Evolutionary conservation across 2,329 filamentous ascomycete genomes (phyloP).

Genomic region (Diplodia scrobiculata): DNA sequence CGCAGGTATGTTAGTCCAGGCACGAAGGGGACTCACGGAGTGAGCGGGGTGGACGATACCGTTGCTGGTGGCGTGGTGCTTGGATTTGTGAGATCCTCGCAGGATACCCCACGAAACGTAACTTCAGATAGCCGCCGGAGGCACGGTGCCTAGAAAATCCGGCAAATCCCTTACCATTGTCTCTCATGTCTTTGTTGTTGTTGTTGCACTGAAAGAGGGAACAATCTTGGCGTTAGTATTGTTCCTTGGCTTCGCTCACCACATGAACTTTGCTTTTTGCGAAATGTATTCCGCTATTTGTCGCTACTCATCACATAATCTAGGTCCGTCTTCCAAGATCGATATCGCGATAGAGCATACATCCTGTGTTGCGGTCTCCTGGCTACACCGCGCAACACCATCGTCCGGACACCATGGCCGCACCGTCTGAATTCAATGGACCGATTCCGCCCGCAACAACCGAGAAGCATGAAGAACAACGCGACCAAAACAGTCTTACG

Average conservation of each 20-base stretch:
- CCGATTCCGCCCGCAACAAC: not conserved
- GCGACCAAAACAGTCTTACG: not conserved
- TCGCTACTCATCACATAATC: not conserved
- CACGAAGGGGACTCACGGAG: not conserved
- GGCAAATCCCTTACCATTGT: not conserved
- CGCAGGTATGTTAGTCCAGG: not conserved
- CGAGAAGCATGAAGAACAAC: not conserved
- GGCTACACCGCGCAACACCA: not conserved
- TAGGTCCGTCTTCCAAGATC: not conserved
- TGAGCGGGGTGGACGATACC: not conserved
- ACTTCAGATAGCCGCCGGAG: not conserved
- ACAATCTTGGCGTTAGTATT: slow-evolving; percentile 22
- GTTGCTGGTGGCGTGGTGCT: not conserved
- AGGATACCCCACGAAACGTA: slow-evolving; percentile 6
- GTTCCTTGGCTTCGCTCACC: slow-evolving; percentile 14
- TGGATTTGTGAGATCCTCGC: not conserved
- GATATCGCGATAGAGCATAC: not conserved
- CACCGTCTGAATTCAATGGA: not conserved
- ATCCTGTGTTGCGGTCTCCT: not conserved
- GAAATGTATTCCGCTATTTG: slow-evolving; percentile 2
- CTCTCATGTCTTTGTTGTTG: slow-evolving; percentile 24
- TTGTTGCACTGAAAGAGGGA: slow-evolving; percentile 21
- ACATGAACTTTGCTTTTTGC: not conserved
- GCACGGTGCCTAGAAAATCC: not conserved
- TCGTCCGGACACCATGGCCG: slow-evolving; percentile 11